Evolutionary conservation across 1,139 yeast genomes (phyloP), one percentile per base, ranked within the genome.

Genomic region (Lodderomyces elongisporus): DNA sequence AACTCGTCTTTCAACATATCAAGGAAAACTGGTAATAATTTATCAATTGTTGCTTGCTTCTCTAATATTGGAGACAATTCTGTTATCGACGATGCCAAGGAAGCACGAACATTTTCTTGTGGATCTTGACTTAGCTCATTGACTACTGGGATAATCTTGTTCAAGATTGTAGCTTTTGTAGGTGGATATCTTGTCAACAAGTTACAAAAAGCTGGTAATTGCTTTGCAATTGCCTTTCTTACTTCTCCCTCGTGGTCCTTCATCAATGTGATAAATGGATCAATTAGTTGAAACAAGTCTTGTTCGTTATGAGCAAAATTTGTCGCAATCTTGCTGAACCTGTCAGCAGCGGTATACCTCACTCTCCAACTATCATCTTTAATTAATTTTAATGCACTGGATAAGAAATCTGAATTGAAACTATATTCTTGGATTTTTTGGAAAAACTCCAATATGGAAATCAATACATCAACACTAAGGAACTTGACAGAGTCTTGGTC

Each of bases 351-450:
- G 77, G 94, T 88, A 62, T 91, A 93, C 51, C 98, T 77, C 37
- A 93, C 97, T 58, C 98, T 81, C 99, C 99, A 93, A 51, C 95
- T 84, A 60, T 87, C 89, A 62, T 93, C 98, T 44, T 71, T 74
- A 42, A 85, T 80, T 45, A 93, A 71, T 45, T 78, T 77, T 42
- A 82, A 70, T 41, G 59, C 54, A 40, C 76, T 71, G 34, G 70
- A 66, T 43, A 82, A 68, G 41, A 82, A 67, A 46, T 79, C 84
- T 27, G 74, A 66, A 46, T 76, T 71, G 54, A 79, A 84, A 17
- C 77, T 61, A 27, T 56, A 57, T 47, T 81, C 85, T 37, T 71
- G 59, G 41, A 73, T 72, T 14, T 62, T 58, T 47, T 75, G 77
- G 63, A 81, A 77, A 51, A 76, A 80, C 41, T 73, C 74, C 44